Evolutionary conservation across 768 basidiomycete genomes (phyloP), one percentile per base, ranked within the genome.

Genomic region (Lyophyllum semitale): DNA sequence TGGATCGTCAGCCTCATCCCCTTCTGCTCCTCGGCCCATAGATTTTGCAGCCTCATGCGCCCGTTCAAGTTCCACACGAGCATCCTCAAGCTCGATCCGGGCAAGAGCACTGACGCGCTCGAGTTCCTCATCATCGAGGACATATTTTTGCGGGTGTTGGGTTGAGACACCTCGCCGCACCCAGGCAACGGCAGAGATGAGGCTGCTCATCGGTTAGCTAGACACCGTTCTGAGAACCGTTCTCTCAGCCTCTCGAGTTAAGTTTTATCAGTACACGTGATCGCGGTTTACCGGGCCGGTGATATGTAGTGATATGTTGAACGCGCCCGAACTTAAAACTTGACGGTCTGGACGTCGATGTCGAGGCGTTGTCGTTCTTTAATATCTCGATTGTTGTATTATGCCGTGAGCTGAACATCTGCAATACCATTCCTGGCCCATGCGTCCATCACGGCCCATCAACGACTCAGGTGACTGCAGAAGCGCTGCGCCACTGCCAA

Each of bases 51-150:
- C 89, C 57, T 87, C 79, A 69, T 89, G 89, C 27, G 91, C 91
- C 25, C 86, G 82, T 74, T 91, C 85, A 17, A 95, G 80, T 69
- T 95, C 95, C 61, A 84, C 76, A 53, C 86, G 85, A 8, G 95
- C 95, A 76, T 95, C 93, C 59, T 96, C 94, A 27, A 96, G 82
- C 66, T 95, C 89, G 54, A 94, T 89, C 49, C 85, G 76, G 13
- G 95, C 93, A 23, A 99, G 81, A 20, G 87, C 80, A 61, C 93
- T 93, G 47, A 98, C 92, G 23, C 97, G 85, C 66, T 89, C 85
- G 12, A 98, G 78, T 71, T 99, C 97, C 48, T 83, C 75, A 65
- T 95, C 92, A 65, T 97, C 93, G 27, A 98, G 84, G 48, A 89
- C 80, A 71, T 98, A 98, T 76, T 91, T 93, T 66, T 77, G 73